Percentiles rank a stretch among this genome's conserved stretches.
phyloP scores from a whole-genome alignment of 768 basidiomycete species.

The Rhizopogon sp. region DNA sequence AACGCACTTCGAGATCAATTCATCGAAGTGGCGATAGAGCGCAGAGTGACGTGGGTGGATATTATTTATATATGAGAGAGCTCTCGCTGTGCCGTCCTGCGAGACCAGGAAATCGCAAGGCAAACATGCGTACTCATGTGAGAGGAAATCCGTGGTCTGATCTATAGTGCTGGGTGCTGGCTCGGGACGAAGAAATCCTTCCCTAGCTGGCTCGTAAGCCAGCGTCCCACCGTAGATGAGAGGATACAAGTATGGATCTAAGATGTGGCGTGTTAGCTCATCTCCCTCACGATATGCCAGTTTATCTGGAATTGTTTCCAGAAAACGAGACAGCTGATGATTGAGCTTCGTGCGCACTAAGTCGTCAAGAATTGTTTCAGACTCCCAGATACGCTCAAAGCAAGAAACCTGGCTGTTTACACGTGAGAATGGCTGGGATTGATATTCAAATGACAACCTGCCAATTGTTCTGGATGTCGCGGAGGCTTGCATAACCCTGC shows the following conservation, averaged over 20 bases:
- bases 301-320: constrained; percentile 1
- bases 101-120: constrained; percentile 40
- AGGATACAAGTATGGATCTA: constrained; percentile 37
- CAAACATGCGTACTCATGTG: constrained; percentile 34
- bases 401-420: constrained; percentile 44
- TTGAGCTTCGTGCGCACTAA: constrained; percentile 11
- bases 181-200: constrained; percentile 17
- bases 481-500: constrained; percentile 36
- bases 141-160: constrained; percentile 34
- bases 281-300: constrained; percentile 8
- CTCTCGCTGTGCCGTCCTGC: constrained; percentile 21
- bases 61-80: constrained; percentile 52
- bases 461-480: constrained; percentile 36
- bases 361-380: constrained; percentile 20
- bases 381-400: constrained; percentile 53
- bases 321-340: constrained; percentile 19
- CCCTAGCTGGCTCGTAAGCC: constrained; percentile 22
- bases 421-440: background rate
- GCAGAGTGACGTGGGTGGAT: constrained; percentile 31
- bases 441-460: constrained; percentile 13
- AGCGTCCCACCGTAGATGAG: constrained; percentile 38
- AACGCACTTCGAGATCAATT: constrained; percentile 31
- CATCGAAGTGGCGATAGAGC: constrained; percentile 29
- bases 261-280: constrained; percentile 21
- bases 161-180: constrained; percentile 18